Conservation (phyloP, 2,329 filamentous ascomycete genomes). For the Simplicillium aogashimaense region DNA sequence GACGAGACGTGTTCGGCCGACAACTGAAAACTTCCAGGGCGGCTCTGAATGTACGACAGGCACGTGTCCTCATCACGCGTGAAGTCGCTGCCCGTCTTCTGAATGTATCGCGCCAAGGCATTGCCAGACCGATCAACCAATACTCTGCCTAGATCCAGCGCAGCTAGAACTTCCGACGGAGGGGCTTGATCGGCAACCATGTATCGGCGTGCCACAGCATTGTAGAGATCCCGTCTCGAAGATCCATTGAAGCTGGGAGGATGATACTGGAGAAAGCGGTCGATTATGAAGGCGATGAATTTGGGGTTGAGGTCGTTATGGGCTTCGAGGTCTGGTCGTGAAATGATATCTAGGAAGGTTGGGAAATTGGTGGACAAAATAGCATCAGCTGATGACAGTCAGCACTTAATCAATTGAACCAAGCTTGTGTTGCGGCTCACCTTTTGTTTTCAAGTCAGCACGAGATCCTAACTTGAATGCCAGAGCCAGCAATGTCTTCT, state of each 20-base stretch:
- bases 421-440: conserved; percentile 34
- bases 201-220: conserved; percentile 61
- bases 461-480: conserved; percentile 80
- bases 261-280: conserved; percentile 79
- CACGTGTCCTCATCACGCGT: conserved; percentile 67
- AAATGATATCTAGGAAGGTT: conserved; percentile 68
- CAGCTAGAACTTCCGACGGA: conserved; percentile 61
- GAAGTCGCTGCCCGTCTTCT: conserved; percentile 62
- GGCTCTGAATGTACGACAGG: conserved; percentile 40
- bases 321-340: conserved; percentile 50
- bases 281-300: conserved; percentile 71
- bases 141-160: conserved; percentile 59
- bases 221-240: conserved; percentile 58
- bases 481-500: conserved; percentile 78
- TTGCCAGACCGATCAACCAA: conserved; percentile 48
- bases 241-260: conserved; percentile 76
- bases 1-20: conserved; percentile 74
- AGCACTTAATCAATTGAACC: conserved; percentile 28
- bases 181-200: conserved; percentile 50
- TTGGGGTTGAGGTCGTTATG: conserved; percentile 57
- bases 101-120: conserved; percentile 56
- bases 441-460: conserved; percentile 79
- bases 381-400: conserved; percentile 61
- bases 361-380: conserved; percentile 74
- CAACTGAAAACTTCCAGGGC: conserved; percentile 49